These are phyloP conservation scores for Phytophthora tubulina DNA, from an alignment of 352 stramenopile species.

Conservation along the genomic window DNA sequence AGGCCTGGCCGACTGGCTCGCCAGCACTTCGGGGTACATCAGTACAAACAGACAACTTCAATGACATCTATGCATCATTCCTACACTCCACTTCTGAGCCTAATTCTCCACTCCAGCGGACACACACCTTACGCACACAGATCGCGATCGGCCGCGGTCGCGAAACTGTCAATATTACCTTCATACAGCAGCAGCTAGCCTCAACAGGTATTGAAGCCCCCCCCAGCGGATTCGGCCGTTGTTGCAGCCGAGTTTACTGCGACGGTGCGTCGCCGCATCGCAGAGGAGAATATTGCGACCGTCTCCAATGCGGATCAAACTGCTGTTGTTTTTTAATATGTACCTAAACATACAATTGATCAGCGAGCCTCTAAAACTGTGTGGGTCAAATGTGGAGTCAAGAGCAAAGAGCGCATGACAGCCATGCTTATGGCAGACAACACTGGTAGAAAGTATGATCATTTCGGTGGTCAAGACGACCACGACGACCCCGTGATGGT, in stretches of 20 bases:
- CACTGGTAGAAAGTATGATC: slow-evolving; percentile 24
- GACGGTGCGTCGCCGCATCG: slow-evolving; percentile 9
- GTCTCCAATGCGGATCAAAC: slow-evolving; percentile 40
- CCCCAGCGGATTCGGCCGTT: not conserved
- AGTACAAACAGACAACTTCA: too few species aligned
- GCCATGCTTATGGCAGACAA: slow-evolving; percentile 28
- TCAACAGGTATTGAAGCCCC: too few species aligned
- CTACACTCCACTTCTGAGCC: too few species aligned
- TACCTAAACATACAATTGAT: slow-evolving; percentile 35
- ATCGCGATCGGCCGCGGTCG: too few species aligned
- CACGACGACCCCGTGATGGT: slow-evolving; percentile 23
- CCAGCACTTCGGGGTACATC: too few species aligned
- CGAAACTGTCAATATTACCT: too few species aligned
- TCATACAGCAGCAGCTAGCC: too few species aligned
- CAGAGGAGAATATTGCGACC: slow-evolving; percentile 10
- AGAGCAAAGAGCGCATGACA: slow-evolving; percentile 32
- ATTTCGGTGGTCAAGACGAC: slow-evolving; percentile 9
- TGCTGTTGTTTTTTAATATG: slow-evolving; percentile 38
- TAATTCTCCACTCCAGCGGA: too few species aligned
- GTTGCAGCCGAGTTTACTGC: slow-evolving; percentile 14
- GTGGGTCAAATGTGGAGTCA: slow-evolving; percentile 30
- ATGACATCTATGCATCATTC: too few species aligned
- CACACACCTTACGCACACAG: too few species aligned
- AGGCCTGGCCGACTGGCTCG: too few species aligned
- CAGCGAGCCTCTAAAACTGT: slow-evolving; percentile 20